Base-by-base conservation (phyloP, 2,329 filamentous ascomycete species). In the Stenocarpella maydis region DNA sequence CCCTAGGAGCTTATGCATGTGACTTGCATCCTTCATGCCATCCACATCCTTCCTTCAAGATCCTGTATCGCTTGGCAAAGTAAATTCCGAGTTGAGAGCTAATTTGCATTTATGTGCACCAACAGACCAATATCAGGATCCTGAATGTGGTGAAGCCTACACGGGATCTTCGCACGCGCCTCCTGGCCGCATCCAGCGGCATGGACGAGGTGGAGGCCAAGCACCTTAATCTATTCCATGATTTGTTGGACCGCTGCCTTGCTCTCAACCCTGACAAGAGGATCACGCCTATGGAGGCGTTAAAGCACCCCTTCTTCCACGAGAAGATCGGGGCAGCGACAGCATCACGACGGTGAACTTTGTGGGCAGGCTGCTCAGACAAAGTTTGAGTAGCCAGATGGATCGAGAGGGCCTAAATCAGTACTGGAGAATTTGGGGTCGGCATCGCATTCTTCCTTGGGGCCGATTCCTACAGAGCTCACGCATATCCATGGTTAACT, bases 181-280 rank as follows among this genome's bases (percentile, higher is more conserved):
- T 99, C 64, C 85, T 92, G 78, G 90, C 91, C 71, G 92, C 90
- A 26, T 91, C 91, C 7, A 89, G 88, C 68, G 91, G 90, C 64
- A 90, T 97, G 85, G 89, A 85, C 61, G 91, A 95, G 71, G 83
- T 84, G 12, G 93, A 96, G 78, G 83, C 87, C 47, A 92, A 91
- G 78, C 94, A 98, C 75, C 82, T 98, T 71, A 90, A 91, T 70
- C 85, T 91, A 65, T 97, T 99, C 80, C 86, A 94, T 74, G 95
- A 98, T 79, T 82, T 99, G 60, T 82, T 99, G 69, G 95, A 97
- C 77, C 91, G 92, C 67, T 98, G 95, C 78, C 84, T 99, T 72
- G 90, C 91, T 69, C 86, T 98, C 73, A 97, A 98, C 77, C 94
- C 95, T 0, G 95, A 97, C 78, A 97, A 97, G 84, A 88, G 96